These are phyloP conservation scores for Termitomyces sp. DNA, from an alignment of 768 basidiomycete species.

Conservation along the genomic window DNA sequence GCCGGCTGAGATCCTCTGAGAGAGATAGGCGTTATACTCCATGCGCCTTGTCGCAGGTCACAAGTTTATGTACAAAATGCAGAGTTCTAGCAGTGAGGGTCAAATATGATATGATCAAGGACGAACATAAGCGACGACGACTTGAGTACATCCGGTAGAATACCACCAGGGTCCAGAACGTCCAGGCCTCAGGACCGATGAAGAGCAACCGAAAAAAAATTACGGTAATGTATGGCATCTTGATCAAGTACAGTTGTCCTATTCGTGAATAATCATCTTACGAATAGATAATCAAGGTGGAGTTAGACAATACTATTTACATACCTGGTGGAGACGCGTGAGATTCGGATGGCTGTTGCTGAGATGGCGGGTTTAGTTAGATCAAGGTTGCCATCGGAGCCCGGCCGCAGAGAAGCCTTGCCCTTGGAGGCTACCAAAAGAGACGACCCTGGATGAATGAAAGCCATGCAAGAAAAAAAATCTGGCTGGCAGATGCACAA, in stretches of 20 bases:
- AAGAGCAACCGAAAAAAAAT: slow-evolving; percentile 2
- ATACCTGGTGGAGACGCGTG: slow-evolving; percentile 15
- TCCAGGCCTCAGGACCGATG: not conserved
- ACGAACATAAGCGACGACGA: not conserved
- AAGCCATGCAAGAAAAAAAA: not conserved
- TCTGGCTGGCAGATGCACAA: slow-evolving; percentile 3
- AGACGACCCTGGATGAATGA: slow-evolving; percentile 17
- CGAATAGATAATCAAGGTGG: not conserved
- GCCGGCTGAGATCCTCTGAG: not conserved
- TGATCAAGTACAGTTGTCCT: not conserved
- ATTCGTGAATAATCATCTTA: not conserved
- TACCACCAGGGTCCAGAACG: not conserved
- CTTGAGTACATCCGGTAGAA: not conserved
- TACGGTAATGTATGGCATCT: slow-evolving; percentile 3
- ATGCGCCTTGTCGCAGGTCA: slow-evolving; percentile 1
- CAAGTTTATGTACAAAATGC: slow-evolving; percentile 1
- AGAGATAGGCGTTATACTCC: not conserved
- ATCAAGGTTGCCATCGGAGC: slow-evolving; percentile 27
- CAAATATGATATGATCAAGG: not conserved
- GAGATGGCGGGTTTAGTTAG: slow-evolving; percentile 20
- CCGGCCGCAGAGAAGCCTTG: slow-evolving; percentile 11
- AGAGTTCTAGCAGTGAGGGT: slow-evolving; percentile 2
- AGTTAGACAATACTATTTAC: slow-evolving; percentile 6
- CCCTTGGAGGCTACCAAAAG: slow-evolving; percentile 17
- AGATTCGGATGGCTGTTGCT: slow-evolving; percentile 8